These are phyloP conservation scores for Fraxinus cuspidata DNA, from an alignment of 257 asterid genomes.

Conservation along the genomic window DNA sequence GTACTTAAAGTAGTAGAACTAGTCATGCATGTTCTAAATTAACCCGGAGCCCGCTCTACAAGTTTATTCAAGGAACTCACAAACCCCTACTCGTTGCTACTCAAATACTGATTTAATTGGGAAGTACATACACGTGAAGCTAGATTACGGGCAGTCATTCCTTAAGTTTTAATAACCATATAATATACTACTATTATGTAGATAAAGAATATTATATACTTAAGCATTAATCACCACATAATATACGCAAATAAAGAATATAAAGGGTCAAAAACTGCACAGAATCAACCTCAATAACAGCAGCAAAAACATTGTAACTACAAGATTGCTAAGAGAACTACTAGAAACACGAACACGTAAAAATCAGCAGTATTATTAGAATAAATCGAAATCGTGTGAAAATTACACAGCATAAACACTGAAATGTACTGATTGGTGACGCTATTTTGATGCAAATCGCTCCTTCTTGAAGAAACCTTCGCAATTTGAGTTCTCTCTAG, in stretches of 20 bases:
- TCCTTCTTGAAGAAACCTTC: neutral
- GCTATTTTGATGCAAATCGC: neutral
- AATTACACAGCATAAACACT: neutral
- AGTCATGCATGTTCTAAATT: neutral
- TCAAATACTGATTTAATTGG: neutral
- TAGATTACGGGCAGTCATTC: neutral
- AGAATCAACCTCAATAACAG: neutral
- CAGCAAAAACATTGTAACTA: neutral
- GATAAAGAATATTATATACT: no score
- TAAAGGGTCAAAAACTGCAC: neutral
- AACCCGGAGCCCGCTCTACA: neutral
- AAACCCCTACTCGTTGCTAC: neutral
- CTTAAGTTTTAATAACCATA: neutral
- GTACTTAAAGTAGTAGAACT: neutral
- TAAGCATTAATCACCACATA: no score
- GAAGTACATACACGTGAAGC: neutral
- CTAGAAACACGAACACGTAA: neutral
- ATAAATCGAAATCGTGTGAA: neutral
- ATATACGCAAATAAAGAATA: neutral
- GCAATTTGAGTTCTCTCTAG: neutral
- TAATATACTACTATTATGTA: neutral
- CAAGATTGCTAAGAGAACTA: neutral
- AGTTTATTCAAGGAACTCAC: neutral
- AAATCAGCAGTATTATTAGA: neutral
- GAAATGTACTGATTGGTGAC: neutral